Evolutionary conservation across 2,329 filamentous ascomycete genomes (phyloP).

Genomic region (Trichoderma arundinaceum): DNA sequence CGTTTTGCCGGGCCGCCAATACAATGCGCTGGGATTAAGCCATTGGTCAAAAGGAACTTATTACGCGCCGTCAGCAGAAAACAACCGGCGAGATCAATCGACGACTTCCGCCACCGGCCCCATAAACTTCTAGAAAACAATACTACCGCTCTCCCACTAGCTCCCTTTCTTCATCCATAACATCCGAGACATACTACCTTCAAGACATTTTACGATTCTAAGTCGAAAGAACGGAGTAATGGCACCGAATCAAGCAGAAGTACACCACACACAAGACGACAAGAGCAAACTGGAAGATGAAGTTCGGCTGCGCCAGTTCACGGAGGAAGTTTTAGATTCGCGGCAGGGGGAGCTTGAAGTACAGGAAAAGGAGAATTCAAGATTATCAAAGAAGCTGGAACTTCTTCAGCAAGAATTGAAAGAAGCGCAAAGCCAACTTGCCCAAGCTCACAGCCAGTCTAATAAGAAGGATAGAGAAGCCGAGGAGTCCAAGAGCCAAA

Average conservation of each 20-base stretch:
- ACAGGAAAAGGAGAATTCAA: slow-evolving; percentile 41
- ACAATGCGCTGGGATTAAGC: background rate
- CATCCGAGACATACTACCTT: background rate
- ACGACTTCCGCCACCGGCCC: slow-evolving; percentile 2
- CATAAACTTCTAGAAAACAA: slow-evolving; percentile 25
- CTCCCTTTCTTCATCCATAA: background rate
- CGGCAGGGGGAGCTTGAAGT: slow-evolving; percentile 45
- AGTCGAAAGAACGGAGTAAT: background rate
- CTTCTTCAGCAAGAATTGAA: slow-evolving; percentile 42
- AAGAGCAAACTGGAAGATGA: slow-evolving; percentile 42
- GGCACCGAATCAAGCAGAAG: slow-evolving; percentile 11
- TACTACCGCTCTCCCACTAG: background rate
- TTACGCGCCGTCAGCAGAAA: background rate
- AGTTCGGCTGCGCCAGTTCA: slow-evolving; percentile 44
- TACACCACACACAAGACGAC: slow-evolving; percentile 16
- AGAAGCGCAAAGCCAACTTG: slow-evolving; percentile 41
- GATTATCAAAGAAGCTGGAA: slow-evolving; percentile 41
- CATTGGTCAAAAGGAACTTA: slow-evolving; percentile 8
- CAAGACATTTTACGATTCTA: background rate
- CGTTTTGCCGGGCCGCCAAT: slow-evolving; percentile 11
- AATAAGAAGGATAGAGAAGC: slow-evolving; percentile 40
- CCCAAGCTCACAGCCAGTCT: slow-evolving; percentile 40
- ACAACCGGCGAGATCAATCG: background rate
- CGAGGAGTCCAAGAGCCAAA: slow-evolving; percentile 43
- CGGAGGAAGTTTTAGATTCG: slow-evolving; percentile 46